Base-by-base conservation (phyloP, 164 flowering plant genomes). In the Annona cherimola region DNA sequence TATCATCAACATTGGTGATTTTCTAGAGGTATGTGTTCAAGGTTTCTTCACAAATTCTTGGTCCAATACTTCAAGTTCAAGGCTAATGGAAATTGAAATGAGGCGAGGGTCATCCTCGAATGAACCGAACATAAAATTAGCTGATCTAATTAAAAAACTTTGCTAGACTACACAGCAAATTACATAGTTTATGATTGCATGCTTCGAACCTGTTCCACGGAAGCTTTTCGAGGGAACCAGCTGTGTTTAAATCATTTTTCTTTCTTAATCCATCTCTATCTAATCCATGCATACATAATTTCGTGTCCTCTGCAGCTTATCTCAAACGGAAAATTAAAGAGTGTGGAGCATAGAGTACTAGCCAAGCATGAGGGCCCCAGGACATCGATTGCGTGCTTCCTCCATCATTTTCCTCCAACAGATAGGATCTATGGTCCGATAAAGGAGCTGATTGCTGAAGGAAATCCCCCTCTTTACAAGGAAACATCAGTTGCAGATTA, bases 361-460 rank as follows among this genome's bases (percentile, higher is more conserved):
- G 77, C 81, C 2, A 68, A 46, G 11, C 68, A 4, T 5, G 59
- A 39, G 1, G 83, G 79, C 5, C 82, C 81, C 8, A 77, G 84
- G 69, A 45, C 76, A 59, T 84, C 84, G 0, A 79, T 82, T 14
- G 79, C 81, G 3, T 19, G 75, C 41, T 80, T 84, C 45, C 81
- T 76, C 64, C 71, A 69, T 16, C 26, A 42, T 8, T 8, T 45
- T 8, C n/a, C 40, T 5, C 35, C 42, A 5, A 19, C 59, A 11
- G 1, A 45, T 26, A 77, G 63, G 41, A 20, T 43, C 0, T 82
- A 72, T 64, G 83, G 85, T 0, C 84, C 87, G 0, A 79, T 84
- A 20, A 79, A 82, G 69, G 85, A 84, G 75, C 60, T 82, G 40
- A 62, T 78, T 45, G 78, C 85, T 4, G 75, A 80, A 61, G 72